Conservation (phyloP, 73 alveolate species). For the Stentor coeruleus region DNA sequence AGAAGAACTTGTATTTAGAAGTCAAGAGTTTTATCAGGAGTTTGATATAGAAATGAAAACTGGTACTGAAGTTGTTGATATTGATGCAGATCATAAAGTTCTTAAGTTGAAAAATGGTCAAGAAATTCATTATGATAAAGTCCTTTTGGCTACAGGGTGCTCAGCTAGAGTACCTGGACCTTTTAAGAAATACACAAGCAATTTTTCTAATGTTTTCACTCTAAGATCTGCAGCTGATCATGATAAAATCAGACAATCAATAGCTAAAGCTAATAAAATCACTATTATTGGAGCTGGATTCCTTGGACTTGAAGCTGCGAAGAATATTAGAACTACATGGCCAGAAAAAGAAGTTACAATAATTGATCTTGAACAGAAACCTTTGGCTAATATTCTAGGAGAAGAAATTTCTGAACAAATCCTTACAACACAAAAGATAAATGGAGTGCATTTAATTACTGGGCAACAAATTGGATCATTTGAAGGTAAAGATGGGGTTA, state of each 20-base stretch:
- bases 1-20: constrained; percentile 1
- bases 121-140: constrained; percentile 59
- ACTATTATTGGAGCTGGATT: constrained; percentile 79
- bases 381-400: constrained; percentile 69
- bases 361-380: constrained; percentile 44
- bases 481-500: constrained; percentile 55
- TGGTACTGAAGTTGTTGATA: background rate
- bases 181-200: constrained; percentile 54
- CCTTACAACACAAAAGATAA: constrained; percentile 40
- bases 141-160: constrained; percentile 84
- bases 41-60: constrained; percentile 5
- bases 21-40: constrained; percentile 20
- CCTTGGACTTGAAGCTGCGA: constrained; percentile 81
- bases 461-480: constrained; percentile 41
- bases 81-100: constrained; percentile 23
- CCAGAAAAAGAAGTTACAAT: constrained; percentile 64
- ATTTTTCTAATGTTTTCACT: constrained; percentile 62
- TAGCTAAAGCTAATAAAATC: constrained; percentile 60
- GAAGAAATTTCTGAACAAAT: constrained; percentile 59
- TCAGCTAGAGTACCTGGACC: constrained; percentile 53
- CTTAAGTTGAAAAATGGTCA: constrained; percentile 38
- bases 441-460: constrained; percentile 51
- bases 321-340: constrained; percentile 39
- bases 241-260: constrained; percentile 41
- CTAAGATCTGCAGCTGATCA: constrained; percentile 63